Conservation (phyloP, 2,329 filamentous ascomycete species). For the Aureobasidium sp. region DNA sequence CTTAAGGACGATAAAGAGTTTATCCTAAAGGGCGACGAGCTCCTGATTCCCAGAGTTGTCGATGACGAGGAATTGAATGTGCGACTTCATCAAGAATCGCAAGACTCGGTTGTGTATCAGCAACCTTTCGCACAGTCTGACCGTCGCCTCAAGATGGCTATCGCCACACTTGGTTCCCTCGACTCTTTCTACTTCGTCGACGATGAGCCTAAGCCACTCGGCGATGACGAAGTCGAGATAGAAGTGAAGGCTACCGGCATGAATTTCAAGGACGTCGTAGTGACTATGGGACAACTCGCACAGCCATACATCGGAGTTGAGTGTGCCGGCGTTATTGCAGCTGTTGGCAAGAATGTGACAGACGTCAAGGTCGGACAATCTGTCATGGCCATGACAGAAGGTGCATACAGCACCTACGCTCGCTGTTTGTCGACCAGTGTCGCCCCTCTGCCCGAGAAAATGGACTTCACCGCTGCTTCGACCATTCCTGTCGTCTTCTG, state of each 20-base stretch:
- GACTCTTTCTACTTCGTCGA: constrained; percentile 9
- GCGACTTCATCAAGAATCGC: neutral
- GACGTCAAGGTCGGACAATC: neutral
- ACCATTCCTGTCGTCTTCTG: constrained; percentile 18
- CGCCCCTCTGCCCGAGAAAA: constrained; percentile 11
- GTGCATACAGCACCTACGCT: constrained; percentile 1
- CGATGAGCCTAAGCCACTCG: constrained; percentile 7
- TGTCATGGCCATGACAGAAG: constrained; percentile 7
- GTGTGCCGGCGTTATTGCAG: constrained; percentile 2
- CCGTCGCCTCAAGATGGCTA: constrained; percentile 1
- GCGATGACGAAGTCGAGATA: constrained; percentile 14
- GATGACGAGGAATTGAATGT: neutral
- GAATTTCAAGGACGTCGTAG: constrained; percentile 16
- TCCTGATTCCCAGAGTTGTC: neutral
- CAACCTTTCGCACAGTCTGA: neutral
- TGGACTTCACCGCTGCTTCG: constrained; percentile 19
- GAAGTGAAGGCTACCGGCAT: constrained; percentile 15
- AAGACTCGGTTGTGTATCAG: neutral
- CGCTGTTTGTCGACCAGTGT: constrained; percentile 1
- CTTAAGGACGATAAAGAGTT: constrained; percentile 3
- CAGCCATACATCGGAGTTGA: constrained; percentile 11
- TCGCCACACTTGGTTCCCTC: constrained; percentile 5
- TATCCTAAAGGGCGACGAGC: neutral
- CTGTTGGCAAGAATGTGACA: neutral
- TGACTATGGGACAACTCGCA: constrained; percentile 11